Evolutionary conservation across 331 rosid genomes (phyloP).

Genomic region (Acacia pycnantha): DNA sequence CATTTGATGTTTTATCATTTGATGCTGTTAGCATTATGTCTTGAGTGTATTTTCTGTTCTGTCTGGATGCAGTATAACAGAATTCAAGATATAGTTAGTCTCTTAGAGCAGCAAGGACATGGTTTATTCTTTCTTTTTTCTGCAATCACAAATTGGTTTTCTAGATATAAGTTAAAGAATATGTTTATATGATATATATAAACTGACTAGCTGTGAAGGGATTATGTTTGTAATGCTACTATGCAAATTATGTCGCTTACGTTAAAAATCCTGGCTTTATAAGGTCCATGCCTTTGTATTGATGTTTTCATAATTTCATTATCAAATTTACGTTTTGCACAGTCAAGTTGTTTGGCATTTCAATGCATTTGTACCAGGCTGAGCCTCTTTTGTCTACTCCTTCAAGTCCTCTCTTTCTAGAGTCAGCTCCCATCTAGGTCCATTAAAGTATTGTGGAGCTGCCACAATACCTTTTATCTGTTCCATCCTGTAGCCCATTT

Average conservation of each 20-base stretch:
- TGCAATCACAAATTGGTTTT: background rate
- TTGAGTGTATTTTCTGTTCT: slow-evolving; percentile 5
- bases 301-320: background rate
- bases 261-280: slow-evolving; percentile 5
- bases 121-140: background rate
- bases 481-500: slow-evolving; percentile 6
- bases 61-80: slow-evolving; percentile 2
- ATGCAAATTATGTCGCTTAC: background rate
- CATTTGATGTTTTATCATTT: slow-evolving; percentile 24
- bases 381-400: background rate
- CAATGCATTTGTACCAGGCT: background rate
- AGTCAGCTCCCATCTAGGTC: background rate
- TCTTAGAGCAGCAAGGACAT: slow-evolving; percentile 7
- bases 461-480: background rate
- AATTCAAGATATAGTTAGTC: slow-evolving; percentile 2
- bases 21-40: slow-evolving; percentile 20
- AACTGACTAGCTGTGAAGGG: background rate
- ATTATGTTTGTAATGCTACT: background rate
- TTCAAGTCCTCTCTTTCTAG: background rate
- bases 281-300: background rate
- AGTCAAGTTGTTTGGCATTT: background rate
- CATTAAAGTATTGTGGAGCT: background rate
- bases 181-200: too few relatives aligned
- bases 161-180: too few relatives aligned
- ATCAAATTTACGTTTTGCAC: background rate